Conservation (phyloP, 352 stramenopile genomes). For the Pythium monospermum region DNA sequence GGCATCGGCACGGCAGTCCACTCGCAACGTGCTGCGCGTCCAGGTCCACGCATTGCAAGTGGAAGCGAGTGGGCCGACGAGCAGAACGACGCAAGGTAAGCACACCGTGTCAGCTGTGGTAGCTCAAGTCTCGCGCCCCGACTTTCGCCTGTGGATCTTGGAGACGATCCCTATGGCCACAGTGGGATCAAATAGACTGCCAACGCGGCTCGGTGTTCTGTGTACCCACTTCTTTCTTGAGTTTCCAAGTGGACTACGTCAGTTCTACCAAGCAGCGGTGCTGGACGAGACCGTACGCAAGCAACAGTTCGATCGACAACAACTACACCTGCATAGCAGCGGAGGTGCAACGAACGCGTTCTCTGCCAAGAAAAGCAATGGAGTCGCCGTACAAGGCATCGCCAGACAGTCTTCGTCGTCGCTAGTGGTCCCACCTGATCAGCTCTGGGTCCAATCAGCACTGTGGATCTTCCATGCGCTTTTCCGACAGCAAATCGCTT, state of each 20-base stretch:
- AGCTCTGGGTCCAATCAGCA: conserved; percentile 22
- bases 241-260: not conserved
- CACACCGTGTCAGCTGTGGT: too few relatives aligned
- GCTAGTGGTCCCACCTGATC: conserved; percentile 15
- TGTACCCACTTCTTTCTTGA: conserved; percentile 8
- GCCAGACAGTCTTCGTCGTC: too few relatives aligned
- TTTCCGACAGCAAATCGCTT: conserved; percentile 18
- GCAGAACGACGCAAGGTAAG: too few relatives aligned
- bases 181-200: not conserved
- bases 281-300: conserved; percentile 4
- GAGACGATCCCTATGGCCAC: not conserved
- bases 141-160: conserved; percentile 15
- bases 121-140: not conserved
- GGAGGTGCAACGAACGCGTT: not conserved
- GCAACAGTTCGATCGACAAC: conserved; percentile 5
- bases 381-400: not conserved
- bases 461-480: conserved; percentile 51
- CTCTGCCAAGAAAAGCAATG: not conserved
- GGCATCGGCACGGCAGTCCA: not conserved
- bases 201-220: not conserved
- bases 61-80: too few relatives aligned
- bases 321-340: conserved; percentile 1
- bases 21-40: conserved; percentile 2
- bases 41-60: conserved; percentile 1
- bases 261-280: conserved; percentile 4